Base-by-base conservation (phyloP, 768 basidiomycete genomes). In the Trametes cinnabarina region DNA sequence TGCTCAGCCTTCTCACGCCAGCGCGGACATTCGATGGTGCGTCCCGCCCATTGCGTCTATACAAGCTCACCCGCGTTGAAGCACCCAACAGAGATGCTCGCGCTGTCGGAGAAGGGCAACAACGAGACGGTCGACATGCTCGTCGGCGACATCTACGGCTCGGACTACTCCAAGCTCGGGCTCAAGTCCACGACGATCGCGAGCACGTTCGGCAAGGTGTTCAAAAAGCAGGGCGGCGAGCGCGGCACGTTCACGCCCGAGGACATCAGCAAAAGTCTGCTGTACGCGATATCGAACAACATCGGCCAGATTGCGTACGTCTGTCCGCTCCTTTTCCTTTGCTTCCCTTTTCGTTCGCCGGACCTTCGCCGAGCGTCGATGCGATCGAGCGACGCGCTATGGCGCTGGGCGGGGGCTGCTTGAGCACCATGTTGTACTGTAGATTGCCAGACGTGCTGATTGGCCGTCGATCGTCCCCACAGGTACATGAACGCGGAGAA, bases 401-500 rank as follows among this genome's bases (percentile, higher is more conserved):
- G n/a, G 6, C 30, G 30, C 30, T 32, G 53, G 49, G 58, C 50
- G 26, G 39, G 53, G 49, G 58, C 50, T 41, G 39, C 50, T 51
- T 30, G 37, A 14, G 37, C n/a, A 39, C 15, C 15, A 15, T 39
- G 37, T 4, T 14, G 17, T 14, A 39, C 7, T 15, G 37, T 14
- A 34, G 34, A n/a, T 34, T 34, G 34, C 7, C 26, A 17, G 40
- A 14, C 7, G 43, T 28, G 51, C 37, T 51, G 34, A 51, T 57
- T 65, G 64, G 69, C 63, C 12, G 30, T 56, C n/a, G 55, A 47
- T 41, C 35, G 26, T 30, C 22, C 15, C 25, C n/a, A 30, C 69
- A 96, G 93, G 46, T 98, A 94, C 73, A 98, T 99, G 97, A 98
- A 99, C 71, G 97, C 97, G 55, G 97, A 98, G 72, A 98, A 98